Evolutionary conservation across 208 protist species (phyloP).

Genomic region (Phytomonas francai): DNA sequence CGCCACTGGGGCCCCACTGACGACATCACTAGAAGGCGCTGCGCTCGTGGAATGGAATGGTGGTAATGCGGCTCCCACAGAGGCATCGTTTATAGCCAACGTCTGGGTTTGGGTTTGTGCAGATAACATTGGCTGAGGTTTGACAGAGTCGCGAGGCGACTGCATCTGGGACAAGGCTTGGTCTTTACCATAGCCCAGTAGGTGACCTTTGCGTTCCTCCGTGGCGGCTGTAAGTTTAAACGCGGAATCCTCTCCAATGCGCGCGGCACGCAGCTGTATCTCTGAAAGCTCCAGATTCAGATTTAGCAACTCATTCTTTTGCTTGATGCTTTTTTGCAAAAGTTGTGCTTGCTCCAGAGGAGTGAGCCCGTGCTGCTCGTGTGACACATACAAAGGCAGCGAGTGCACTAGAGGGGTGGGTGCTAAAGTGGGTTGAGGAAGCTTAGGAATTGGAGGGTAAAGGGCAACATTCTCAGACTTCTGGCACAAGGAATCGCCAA

Average conservation of each 20-base stretch:
- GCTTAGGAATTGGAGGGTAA: not conserved
- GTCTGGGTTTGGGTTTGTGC: not conserved
- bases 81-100: not conserved
- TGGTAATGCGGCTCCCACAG: not conserved
- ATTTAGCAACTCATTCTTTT: constrained; percentile 57
- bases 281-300: constrained; percentile 69
- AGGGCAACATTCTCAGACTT: not conserved
- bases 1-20: constrained; percentile 8
- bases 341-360: constrained; percentile 56
- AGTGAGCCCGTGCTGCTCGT: constrained; percentile 25
- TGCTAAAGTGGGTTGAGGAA: not conserved
- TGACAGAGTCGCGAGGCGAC: not conserved
- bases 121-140: not conserved
- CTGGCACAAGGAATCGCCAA: not conserved
- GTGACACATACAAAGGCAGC: constrained; percentile 2
- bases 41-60: not conserved
- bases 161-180: not conserved
- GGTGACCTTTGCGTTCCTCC: not conserved
- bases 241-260: constrained; percentile 9
- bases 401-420: not conserved
- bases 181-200: not conserved
- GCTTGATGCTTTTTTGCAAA: constrained; percentile 50
- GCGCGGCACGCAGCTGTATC: constrained; percentile 38
- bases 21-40: not conserved
- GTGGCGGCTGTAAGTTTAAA: constrained; percentile 3